Conservation (phyloP, 2,329 filamentous ascomycete genomes). For the Didymella exigua region DNA sequence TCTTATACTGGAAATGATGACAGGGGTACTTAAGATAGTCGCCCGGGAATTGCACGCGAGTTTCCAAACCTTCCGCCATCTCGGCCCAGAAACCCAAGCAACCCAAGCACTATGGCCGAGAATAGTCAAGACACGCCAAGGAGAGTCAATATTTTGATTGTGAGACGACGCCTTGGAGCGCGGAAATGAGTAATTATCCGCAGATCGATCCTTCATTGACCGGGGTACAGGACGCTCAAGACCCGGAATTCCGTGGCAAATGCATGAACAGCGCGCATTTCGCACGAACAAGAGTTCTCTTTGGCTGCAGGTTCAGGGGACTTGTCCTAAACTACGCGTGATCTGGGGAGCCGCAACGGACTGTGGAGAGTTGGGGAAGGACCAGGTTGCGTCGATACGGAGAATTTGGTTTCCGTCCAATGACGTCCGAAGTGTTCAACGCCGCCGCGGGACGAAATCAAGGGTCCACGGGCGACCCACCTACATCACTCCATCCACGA, state of each 20-base stretch:
- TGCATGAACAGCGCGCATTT: neutral
- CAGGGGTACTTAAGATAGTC: neutral
- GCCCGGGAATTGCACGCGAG: neutral
- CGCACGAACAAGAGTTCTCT: neutral
- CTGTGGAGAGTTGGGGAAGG: constrained; percentile 7
- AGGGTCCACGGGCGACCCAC: neutral
- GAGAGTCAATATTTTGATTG: constrained; percentile 12
- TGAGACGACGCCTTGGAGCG: neutral
- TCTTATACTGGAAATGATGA: constrained; percentile 10
- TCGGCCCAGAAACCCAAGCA: constrained; percentile 19
- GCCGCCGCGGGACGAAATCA: neutral
- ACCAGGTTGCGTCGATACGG: constrained; percentile 1
- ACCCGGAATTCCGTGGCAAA: neutral
- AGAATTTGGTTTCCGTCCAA: constrained; percentile 16
- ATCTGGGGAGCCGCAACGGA: constrained; percentile 10
- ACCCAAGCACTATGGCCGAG: constrained; percentile 29
- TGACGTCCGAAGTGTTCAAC: neutral
- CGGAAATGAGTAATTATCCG: constrained; percentile 4
- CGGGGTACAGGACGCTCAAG: neutral
- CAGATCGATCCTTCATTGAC: neutral
- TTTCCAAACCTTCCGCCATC: constrained; percentile 2
- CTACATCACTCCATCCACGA: neutral
- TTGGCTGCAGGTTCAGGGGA: neutral
- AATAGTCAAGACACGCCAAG: constrained; percentile 20
- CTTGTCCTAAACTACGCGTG: neutral